Percentiles rank a stretch among this genome's conserved stretches.
These are phyloP conservation scores for Rhodamnia argentea DNA, from an alignment of 345 rosid species.

Conservation along the genomic window DNA sequence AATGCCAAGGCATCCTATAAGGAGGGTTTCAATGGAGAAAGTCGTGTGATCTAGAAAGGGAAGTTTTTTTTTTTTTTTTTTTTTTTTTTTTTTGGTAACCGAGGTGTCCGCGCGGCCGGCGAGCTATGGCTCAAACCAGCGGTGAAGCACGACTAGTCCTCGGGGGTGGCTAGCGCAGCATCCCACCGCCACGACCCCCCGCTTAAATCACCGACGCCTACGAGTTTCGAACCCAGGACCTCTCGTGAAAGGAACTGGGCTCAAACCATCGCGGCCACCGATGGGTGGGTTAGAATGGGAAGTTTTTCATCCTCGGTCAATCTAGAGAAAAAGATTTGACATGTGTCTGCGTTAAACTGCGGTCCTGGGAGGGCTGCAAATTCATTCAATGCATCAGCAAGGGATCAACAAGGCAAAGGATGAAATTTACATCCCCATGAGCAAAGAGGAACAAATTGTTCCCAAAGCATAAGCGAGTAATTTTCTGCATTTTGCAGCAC, in stretches of 20 bases:
- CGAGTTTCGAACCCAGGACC: no score
- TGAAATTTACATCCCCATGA: neutral
- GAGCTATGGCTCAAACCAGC: no score
- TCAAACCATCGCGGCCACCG: no score
- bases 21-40: neutral
- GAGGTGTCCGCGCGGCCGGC: no score
- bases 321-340: neutral
- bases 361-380: neutral
- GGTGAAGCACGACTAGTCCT: no score
- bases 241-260: no score
- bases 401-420: neutral
- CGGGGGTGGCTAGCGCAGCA: no score
- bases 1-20: neutral
- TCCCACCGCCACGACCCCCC: no score
- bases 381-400: neutral
- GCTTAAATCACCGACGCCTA: no score
- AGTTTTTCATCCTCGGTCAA: neutral
- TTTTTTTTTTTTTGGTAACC: no score
- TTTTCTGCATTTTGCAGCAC: neutral
- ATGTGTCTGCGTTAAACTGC: neutral
- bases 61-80: no score
- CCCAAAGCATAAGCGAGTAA: neutral
- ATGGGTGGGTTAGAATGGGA: no score
- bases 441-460: neutral
- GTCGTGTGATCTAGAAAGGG: neutral